A percentile compares a stretch with the other conserved stretches of the same genome.
These are phyloP conservation scores for Eucalyptus regnans DNA, from an alignment of 345 rosid species.

Conservation along the genomic window DNA sequence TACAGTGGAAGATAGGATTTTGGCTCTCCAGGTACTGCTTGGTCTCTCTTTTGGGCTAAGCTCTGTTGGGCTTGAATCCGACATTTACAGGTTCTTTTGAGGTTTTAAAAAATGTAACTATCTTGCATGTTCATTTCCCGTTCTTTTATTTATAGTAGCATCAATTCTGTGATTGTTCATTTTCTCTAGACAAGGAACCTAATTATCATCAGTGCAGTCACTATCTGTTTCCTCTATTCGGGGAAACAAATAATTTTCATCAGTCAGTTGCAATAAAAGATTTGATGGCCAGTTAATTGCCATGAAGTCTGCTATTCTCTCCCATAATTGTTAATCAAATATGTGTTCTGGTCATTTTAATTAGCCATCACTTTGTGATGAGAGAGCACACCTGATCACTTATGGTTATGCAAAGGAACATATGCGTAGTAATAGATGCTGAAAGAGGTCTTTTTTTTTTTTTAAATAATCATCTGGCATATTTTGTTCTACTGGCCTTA, in stretches of 20 bases:
- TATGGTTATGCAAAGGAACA: not conserved
- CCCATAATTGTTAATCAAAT: not conserved
- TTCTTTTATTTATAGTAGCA: not conserved
- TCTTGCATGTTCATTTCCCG: not conserved
- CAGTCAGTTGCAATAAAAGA: not conserved
- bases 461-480: not conserved
- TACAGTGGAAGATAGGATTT: slow-evolving; percentile 85
- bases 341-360: not conserved
- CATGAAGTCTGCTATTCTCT: not conserved
- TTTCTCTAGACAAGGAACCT: not conserved
- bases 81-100: not conserved
- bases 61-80: not conserved
- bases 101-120: not conserved
- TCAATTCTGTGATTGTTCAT: not conserved
- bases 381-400: not conserved
- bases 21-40: slow-evolving; percentile 68
- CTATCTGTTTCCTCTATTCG: not conserved
- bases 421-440: not conserved
- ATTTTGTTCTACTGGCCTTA: not conserved
- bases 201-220: not conserved
- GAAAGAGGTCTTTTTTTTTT: not conserved
- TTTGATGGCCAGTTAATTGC: not conserved
- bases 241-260: not conserved
- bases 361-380: not conserved
- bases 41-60: not conserved